Base-by-base conservation (phyloP, 805 yeast species). In the Blastobotrys muscicola region DNA sequence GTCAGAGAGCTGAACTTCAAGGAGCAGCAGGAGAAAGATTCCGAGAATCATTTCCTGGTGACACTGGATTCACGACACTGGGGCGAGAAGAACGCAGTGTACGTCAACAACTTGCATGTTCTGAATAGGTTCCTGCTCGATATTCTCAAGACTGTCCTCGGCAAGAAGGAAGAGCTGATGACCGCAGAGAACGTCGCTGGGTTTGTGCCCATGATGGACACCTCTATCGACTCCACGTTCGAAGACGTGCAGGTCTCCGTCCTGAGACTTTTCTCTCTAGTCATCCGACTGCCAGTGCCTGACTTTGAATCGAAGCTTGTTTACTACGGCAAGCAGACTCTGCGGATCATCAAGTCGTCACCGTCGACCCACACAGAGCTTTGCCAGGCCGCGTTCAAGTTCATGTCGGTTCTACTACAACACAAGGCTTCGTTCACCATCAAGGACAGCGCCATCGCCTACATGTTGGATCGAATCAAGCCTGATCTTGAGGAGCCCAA, bases 401-500 rank as follows among this genome's bases (percentile, higher is more conserved):
- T 80, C 50, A 62, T 92, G 43, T 75, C 95, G 6, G 67, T 82
- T 1, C 71, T 85, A 13, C 69, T 90, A 37, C 76, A 90, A 52
- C 80, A 81, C 52, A 80, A 77, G 54, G 72, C 75, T 3, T 80
- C 80, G 42, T 66, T 85, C 36, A 68, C 74, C 39, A 60, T 87
- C 51, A 83, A 82, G 52, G 82, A 80, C 29, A 66, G 76, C 2
- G 85, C 95, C 0, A 59, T 87, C 32, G 80, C 84, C 44, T 85
- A 82, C 57, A 67, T 90, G 16, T 64, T 92, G 48, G 74, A 75
- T 8, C 72, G 84, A 50, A 67, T 92, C 36, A 76, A 75, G 57
- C 94, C 96, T 1, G 97, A 92, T 63, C 66, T 92, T 47, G 87
- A 84, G 55, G 95, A 90, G 53, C 95, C 95, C 8, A 80, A 76